Conservation (phyloP, 2,329 filamentous ascomycete species). For the Fusarium irregulare region DNA sequence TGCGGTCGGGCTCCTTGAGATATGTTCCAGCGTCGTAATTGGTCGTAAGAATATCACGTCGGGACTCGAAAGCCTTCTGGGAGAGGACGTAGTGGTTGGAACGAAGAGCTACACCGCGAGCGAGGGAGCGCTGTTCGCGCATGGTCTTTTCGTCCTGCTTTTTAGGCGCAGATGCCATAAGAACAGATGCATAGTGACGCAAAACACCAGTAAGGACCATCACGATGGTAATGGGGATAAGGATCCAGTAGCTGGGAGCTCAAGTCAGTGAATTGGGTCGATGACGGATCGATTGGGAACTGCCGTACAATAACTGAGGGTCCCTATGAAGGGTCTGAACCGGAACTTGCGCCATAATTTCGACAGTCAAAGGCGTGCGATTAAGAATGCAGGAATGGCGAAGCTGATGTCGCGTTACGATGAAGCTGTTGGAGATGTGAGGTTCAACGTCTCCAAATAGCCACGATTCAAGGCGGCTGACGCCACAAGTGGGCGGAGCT, state of each 20-base stretch:
- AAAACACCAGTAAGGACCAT: slow-evolving; percentile 98
- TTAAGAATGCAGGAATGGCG: slow-evolving; percentile 3
- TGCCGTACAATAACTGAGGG: slow-evolving; percentile 92
- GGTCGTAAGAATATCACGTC: slow-evolving; percentile 82
- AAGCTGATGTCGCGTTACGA: slow-evolving; percentile 30
- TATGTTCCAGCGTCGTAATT: slow-evolving; percentile 89
- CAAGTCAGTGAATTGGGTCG: slow-evolving; percentile 30
- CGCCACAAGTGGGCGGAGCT: slow-evolving; percentile 35
- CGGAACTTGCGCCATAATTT: slow-evolving; percentile 81
- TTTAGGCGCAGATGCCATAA: slow-evolving; percentile 88
- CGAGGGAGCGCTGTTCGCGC: slow-evolving; percentile 86
- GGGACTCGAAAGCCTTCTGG: slow-evolving; percentile 77
- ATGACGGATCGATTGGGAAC: not conserved
- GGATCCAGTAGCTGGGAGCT: slow-evolving; percentile 90
- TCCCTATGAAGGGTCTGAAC: slow-evolving; percentile 98
- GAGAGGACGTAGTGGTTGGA: slow-evolving; percentile 85
- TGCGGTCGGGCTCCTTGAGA: slow-evolving; percentile 86
- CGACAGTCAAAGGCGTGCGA: slow-evolving; percentile 18
- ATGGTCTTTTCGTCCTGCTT: slow-evolving; percentile 79
- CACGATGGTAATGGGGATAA: slow-evolving; percentile 95
- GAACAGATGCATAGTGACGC: slow-evolving; percentile 94
- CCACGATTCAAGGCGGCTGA: slow-evolving; percentile 31
- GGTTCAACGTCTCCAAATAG: slow-evolving; percentile 36
- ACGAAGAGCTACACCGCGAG: slow-evolving; percentile 86
- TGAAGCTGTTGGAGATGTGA: slow-evolving; percentile 30